Evolutionary conservation across 2,329 filamentous ascomycete genomes (phyloP).

Genomic region (Beauveria sp.): DNA sequence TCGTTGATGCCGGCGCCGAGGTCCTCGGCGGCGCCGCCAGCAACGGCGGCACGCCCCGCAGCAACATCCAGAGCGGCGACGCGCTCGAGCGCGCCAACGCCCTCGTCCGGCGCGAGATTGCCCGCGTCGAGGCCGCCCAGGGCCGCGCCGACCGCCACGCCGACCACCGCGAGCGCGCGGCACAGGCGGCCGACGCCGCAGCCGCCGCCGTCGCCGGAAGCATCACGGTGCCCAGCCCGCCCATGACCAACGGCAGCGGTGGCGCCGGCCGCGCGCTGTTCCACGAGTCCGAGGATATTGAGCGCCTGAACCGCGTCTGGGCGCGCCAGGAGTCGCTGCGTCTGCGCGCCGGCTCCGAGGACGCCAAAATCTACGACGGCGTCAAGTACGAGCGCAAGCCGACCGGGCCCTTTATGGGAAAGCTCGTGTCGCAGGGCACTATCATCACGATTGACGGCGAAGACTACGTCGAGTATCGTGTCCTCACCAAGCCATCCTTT

Average conservation of each 20-base stretch:
- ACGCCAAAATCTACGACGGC: slow-evolving; percentile 50
- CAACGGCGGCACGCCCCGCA: slow-evolving; percentile 13
- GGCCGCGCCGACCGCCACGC: slow-evolving; percentile 43
- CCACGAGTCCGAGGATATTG: slow-evolving; percentile 41
- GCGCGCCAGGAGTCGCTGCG: slow-evolving; percentile 43
- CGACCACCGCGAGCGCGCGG: slow-evolving; percentile 32
- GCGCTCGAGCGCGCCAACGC: slow-evolving; percentile 40
- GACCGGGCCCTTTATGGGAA: slow-evolving; percentile 53
- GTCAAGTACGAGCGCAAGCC: slow-evolving; percentile 56
- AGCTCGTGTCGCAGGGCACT: slow-evolving; percentile 54
- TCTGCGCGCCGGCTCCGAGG: slow-evolving; percentile 35
- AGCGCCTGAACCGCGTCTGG: slow-evolving; percentile 50
- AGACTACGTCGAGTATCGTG: slow-evolving; percentile 59
- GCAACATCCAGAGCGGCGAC: slow-evolving; percentile 14
- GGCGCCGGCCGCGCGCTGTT: slow-evolving; percentile 25
- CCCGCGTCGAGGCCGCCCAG: slow-evolving; percentile 43
- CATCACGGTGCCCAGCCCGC: slow-evolving; percentile 14
- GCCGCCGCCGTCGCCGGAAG: slow-evolving; percentile 18
- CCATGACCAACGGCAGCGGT: slow-evolving; percentile 22
- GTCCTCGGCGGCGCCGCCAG: neutral
- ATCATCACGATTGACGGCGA: slow-evolving; percentile 60
- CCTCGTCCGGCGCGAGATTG: slow-evolving; percentile 45
- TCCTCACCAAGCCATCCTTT: slow-evolving; percentile 56
- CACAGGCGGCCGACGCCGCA: slow-evolving; percentile 23
- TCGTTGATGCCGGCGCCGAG: neutral